Base-by-base conservation (phyloP, 192 early-diverging fungal species). In the Coemansia sp. region DNA sequence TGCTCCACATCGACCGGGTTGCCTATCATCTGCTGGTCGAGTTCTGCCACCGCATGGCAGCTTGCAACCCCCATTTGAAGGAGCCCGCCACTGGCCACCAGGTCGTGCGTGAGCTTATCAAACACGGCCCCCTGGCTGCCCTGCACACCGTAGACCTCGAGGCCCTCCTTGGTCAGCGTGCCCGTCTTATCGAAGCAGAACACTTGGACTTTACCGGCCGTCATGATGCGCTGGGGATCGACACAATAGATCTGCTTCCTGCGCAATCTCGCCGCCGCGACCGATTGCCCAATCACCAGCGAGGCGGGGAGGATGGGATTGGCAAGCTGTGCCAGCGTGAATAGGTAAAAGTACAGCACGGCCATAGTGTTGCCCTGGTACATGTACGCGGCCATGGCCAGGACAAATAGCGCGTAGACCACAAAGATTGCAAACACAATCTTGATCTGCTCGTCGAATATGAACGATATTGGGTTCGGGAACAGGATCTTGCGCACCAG, bases 401-500 rank as follows among this genome's bases (percentile, higher is more conserved):
- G 43, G 33, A 77, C 40, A 17, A 77, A 38, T 1, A 76, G 14
- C 0, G 63, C 64, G 40, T 66, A 76, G 3, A 64, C 37, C 1
- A 74, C 14, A 4, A 80, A 47, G 13, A 80, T 66, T 38, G 23
- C 44, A 28, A 80, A 54, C 1, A 85, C 85, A 7, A 87, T 57
- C 33, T 82, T 81, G 33, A 87, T 65, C 39, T 87, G 84, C 66
- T 87, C 85, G 51, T 77, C 56, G 51, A 87, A 87, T 13, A 86
- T 72, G 57, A 87, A 87, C 1, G 80, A 78, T 44, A 85, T 65
- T 13, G 79, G 67, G 22, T 56, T 73, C 16, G 83, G 85, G 50
- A 76, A 85, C 34, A 87, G 55, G 48, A 87, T 87, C 58, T 83
- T 77, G 25, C 78, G 75, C 22, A 87, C 76, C 20, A 87, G 68